Evolutionary conservation across 257 asterid genomes (phyloP).

Genomic region (Primulina tabacum): DNA sequence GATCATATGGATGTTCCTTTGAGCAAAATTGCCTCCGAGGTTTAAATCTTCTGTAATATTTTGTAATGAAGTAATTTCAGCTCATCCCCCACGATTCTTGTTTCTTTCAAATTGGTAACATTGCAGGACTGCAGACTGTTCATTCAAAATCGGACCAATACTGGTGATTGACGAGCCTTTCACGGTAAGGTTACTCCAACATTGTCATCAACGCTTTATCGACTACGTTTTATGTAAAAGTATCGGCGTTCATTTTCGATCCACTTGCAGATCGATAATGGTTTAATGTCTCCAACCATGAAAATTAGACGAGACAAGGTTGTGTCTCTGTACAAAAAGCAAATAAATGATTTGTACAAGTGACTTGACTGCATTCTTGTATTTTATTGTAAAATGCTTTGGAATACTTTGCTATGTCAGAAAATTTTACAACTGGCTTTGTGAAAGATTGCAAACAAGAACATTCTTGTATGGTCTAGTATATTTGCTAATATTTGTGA

Average conservation of each 20-base stretch:
- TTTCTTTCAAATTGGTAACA: slow-evolving; percentile 6
- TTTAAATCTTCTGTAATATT: background rate
- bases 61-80: background rate
- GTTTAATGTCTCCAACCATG: slow-evolving; percentile 94
- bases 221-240: background rate
- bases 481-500: too few relatives aligned
- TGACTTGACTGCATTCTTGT: slow-evolving; percentile 13
- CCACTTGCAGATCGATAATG: slow-evolving; percentile 67
- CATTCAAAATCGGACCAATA: slow-evolving; percentile 85
- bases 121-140: slow-evolving; percentile 74
- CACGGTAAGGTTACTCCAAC: slow-evolving; percentile 44
- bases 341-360: slow-evolving; percentile 59
- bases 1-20: too few relatives aligned
- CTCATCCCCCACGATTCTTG: background rate
- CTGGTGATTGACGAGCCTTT: slow-evolving; percentile 74
- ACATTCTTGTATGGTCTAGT: too few relatives aligned
- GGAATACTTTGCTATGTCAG: too few relatives aligned
- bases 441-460: too few relatives aligned
- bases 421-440: too few relatives aligned
- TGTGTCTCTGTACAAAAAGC: slow-evolving; percentile 53
- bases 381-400: too few relatives aligned
- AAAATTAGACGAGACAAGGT: slow-evolving; percentile 78
- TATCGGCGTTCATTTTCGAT: background rate
- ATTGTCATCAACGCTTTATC: background rate
- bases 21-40: too few relatives aligned